Base-by-base conservation (phyloP, 495 filamentous ascomycete genomes). In the Penicillium paxilli region DNA sequence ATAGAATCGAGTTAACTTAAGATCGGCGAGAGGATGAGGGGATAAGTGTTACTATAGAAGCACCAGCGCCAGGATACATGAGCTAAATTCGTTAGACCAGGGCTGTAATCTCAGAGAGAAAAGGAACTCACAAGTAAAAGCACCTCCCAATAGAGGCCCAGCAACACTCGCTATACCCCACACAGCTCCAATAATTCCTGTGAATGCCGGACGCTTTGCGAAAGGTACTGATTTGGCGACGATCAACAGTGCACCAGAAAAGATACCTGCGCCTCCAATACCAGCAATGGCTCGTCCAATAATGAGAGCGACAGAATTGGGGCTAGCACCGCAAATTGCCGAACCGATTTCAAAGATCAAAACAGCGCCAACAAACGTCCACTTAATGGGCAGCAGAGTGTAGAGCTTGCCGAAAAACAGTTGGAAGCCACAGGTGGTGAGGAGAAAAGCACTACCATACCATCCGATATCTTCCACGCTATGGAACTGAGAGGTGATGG, bases 51-150 rank as follows among this genome's bases (percentile, higher is more conserved):
- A 44, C n/a, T 68, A 49, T 78, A 81, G 52, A n/a, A 82, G 56
- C 79, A 80, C 78, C 77, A 82, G 32, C 79, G 61, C 79, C 79
- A 82, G 6, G 68, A 44, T 4, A 45, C 50, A 26, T 46, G 20
- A 10, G n/a, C 41, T 22, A 41, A n/a, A 7, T 6, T 41, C 10
- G 16, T 41, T 7, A 41, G 26, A 28, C 11, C 7, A 1, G 11
- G 1, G 11, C 3, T 4, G 7, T 28, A 1, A 8, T 4, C 11
- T 28, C 26, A 1, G 26, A 28, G 1, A 6, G 11, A 28, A 28
- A 6, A 28, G 11, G 26, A 28, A 28, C 26, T 51, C 28, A 57
- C 49, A 25, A 17, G 79, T 80, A 44, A 82, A 78, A 12, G 71
- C 78, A 17, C 79, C 80, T 17, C 12, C 33, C 5, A 37, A 17